Evolutionary conservation across 2,329 filamentous ascomycete species (phyloP), one percentile per base, ranked within the genome.

Genomic region (Penicillium brasilianum): DNA sequence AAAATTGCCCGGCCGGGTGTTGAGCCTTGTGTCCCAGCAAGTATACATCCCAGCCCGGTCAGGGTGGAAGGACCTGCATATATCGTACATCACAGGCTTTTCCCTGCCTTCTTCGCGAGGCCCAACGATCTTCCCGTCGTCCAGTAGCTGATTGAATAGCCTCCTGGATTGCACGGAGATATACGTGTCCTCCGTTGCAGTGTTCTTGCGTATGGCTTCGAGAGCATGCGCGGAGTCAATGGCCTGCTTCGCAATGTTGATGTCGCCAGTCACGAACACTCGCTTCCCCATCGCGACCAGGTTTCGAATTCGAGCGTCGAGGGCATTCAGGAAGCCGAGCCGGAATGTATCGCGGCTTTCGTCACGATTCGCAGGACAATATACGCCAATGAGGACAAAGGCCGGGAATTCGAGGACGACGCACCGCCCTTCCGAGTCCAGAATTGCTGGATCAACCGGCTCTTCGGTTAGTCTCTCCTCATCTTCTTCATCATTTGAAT

Each of bases 1-100:
- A 76, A 90, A 96, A 74, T 98, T 98, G 2, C 91, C 93, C 3
- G 94, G 94, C n/a, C 95, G 85, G n/a, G 92, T 91, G 76, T 98
- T 98, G 72, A 93, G 90, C 74, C 91, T 93, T 54, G 92, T 93
- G 65, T 98, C 93, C 94, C 94, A 98, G 75, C 94, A 97, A 0
- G 95, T 98, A 75, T 92, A 98, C 95, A 99, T 98, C 62, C 92
- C 92, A 63, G 83, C 82, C 41, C 95, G 85, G n/a, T 81, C 78
- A 0, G 91, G 90, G 72, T 97, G 90, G 71, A 93, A 96, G 28
- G 85, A 86, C 52, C 95, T 86, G 68, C 91, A 93, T 18, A 96
- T 82, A 78, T 99, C 95, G 85, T 90, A 91, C 43, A 98, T 80
- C 1, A 93, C 85, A 2, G 92, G 87, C 13, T 82, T 69, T 72